These are phyloP conservation scores for Solanum bulbocastanum DNA, from an alignment of 257 asterid species.

Conservation along the genomic window DNA sequence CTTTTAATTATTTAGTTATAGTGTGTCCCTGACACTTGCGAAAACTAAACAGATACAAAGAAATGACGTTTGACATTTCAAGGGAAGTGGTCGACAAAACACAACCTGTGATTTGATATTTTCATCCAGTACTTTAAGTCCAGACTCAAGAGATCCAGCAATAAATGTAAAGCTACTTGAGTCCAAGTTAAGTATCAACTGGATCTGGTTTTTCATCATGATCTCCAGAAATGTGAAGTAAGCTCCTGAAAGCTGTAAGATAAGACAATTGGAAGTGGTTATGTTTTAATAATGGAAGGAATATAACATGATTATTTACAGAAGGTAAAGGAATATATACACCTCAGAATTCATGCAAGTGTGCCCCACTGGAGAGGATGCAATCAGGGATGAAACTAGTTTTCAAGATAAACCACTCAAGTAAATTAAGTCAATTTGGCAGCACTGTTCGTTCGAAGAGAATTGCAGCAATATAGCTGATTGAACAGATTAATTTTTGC, in stretches of 20 bases:
- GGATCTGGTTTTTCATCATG: conserved; percentile 71
- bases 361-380: background rate
- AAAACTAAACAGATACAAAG: background rate
- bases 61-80: background rate
- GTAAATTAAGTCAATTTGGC: background rate
- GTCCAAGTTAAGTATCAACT: conserved; percentile 63
- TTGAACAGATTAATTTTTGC: background rate
- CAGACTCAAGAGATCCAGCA: conserved; percentile 89
- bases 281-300: background rate
- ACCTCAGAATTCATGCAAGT: background rate
- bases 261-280: background rate
- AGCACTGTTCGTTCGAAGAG: background rate
- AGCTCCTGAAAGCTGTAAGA: conserved; percentile 80
- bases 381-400: background rate
- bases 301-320: background rate
- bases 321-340: background rate
- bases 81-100: background rate
- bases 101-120: conserved; percentile 87
- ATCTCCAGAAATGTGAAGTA: conserved; percentile 89
- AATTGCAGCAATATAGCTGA: background rate
- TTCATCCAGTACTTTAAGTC: conserved; percentile 86
- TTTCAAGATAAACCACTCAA: background rate
- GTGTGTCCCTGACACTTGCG: background rate
- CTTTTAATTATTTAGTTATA: background rate
- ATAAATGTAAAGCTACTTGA: conserved; percentile 74